A percentile compares a stretch with the other conserved stretches of the same genome.
These are phyloP conservation scores for Aspergillus affinis DNA, from an alignment of 495 filamentous ascomycete species.

Conservation along the genomic window DNA sequence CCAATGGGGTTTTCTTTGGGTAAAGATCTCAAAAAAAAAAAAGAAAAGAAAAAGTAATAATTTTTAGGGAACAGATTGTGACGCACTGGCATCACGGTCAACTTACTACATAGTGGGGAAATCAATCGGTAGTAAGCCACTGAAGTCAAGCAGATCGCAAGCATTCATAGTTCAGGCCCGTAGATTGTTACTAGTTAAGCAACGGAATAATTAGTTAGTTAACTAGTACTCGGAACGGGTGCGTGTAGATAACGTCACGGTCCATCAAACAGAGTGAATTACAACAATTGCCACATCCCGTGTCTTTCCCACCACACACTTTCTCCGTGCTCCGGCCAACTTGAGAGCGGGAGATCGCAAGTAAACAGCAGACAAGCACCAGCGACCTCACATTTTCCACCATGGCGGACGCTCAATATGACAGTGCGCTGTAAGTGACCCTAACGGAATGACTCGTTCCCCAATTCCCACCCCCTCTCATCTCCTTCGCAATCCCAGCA, in stretches of 20 bases:
- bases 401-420: slow-evolving; percentile 59
- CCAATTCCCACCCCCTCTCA: neutral
- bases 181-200: too few species aligned
- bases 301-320: slow-evolving; percentile 31
- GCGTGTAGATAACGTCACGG: neutral
- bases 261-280: neutral
- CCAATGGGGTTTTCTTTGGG: slow-evolving; percentile 1
- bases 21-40: neutral
- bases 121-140: neutral
- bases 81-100: neutral
- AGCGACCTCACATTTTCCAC: slow-evolving; percentile 18
- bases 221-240: neutral
- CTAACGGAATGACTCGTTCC: neutral
- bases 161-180: too few species aligned
- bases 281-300: slow-evolving; percentile 23
- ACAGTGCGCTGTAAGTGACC: slow-evolving; percentile 60
- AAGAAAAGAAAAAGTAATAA: neutral
- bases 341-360: slow-evolving; percentile 17
- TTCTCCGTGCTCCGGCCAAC: slow-evolving; percentile 28
- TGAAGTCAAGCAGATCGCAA: too few species aligned
- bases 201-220: too few species aligned
- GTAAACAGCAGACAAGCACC: slow-evolving; percentile 26
- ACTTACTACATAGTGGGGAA: neutral
- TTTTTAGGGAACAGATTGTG: neutral
- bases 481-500: slow-evolving; percentile 1